phyloP scores from a whole-genome alignment of 208 protist species.

The Acanthamoeba sp. region DNA sequence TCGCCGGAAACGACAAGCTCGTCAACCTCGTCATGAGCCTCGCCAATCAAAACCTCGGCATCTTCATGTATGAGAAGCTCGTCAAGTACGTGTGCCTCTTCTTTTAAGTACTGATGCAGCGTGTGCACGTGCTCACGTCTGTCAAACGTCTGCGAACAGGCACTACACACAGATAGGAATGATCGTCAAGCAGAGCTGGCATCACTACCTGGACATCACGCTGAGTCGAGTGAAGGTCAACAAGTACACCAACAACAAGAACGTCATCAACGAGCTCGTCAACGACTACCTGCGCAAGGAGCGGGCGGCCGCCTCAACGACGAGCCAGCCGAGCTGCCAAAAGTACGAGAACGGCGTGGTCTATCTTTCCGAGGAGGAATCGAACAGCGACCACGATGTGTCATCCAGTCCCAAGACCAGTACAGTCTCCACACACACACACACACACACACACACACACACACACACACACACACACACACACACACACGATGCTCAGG shows the following conservation, averaged over 20 bases:
- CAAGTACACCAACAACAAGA: slow-evolving; percentile 49
- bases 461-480: too few relatives aligned
- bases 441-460: too few relatives aligned
- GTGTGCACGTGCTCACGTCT: not conserved
- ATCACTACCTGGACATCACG: slow-evolving; percentile 48
- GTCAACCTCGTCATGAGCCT: slow-evolving; percentile 56
- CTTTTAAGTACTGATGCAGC: not conserved
- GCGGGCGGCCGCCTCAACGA: not conserved
- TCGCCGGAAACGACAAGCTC: slow-evolving; percentile 19
- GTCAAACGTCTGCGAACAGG: not conserved
- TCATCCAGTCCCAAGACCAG: not conserved
- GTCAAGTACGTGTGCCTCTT: slow-evolving; percentile 21
- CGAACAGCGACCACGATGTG: not conserved
- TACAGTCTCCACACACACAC: not conserved
- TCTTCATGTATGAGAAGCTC: slow-evolving; percentile 67
- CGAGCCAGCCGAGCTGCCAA: not conserved
- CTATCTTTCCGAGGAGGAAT: slow-evolving; percentile 16
- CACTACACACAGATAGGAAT: slow-evolving; percentile 49
- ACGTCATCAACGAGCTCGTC: slow-evolving; percentile 59
- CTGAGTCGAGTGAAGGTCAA: slow-evolving; percentile 45
- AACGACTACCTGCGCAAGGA: slow-evolving; percentile 63
- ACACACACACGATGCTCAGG: too few relatives aligned
- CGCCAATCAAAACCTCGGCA: slow-evolving; percentile 59
- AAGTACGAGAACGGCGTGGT: slow-evolving; percentile 19
- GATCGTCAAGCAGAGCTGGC: slow-evolving; percentile 70